Evolutionary conservation across 495 filamentous ascomycete species (phyloP).

Genomic region (Aspergillus coremiiformis): DNA sequence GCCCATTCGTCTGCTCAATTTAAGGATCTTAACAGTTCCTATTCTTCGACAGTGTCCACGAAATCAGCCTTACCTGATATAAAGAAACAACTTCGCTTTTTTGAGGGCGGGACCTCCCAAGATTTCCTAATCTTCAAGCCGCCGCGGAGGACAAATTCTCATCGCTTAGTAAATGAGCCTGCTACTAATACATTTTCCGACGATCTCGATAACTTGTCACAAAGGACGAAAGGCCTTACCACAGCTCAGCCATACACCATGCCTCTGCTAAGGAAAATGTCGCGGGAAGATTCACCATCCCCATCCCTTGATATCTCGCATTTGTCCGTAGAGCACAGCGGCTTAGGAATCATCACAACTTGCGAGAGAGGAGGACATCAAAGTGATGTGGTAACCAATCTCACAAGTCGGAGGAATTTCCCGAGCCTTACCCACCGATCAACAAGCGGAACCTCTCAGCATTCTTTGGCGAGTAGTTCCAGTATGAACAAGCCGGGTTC

Average conservation of each 20-base stretch:
- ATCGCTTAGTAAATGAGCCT: slow-evolving; percentile 3
- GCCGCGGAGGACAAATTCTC: slow-evolving; percentile 7
- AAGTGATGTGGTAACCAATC: slow-evolving; percentile 23
- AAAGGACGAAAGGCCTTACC: slow-evolving; percentile 14
- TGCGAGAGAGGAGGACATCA: slow-evolving; percentile 32
- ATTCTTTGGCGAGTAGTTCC: slow-evolving; percentile 40
- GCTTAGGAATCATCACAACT: slow-evolving; percentile 47
- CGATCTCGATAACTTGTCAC: slow-evolving; percentile 11
- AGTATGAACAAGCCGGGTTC: slow-evolving; percentile 44
- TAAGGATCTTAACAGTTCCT: slow-evolving; percentile 7
- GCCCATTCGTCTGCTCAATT: slow-evolving; percentile 8
- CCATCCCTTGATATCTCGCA: slow-evolving; percentile 48
- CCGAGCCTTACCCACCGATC: slow-evolving; percentile 45
- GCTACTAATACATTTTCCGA: slow-evolving; percentile 8
- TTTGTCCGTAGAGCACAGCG: slow-evolving; percentile 49
- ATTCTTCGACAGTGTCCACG: background rate
- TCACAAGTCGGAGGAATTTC: slow-evolving; percentile 25
- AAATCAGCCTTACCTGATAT: background rate
- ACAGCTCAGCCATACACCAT: slow-evolving; percentile 45
- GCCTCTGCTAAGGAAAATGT: slow-evolving; percentile 49
- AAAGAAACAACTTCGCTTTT: background rate
- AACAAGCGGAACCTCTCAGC: slow-evolving; percentile 49
- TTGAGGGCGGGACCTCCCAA: slow-evolving; percentile 8
- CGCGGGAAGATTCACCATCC: slow-evolving; percentile 38
- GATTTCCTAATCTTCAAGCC: slow-evolving; percentile 7